These are phyloP conservation scores for Penicillium sp. DNA, from an alignment of 2,329 filamentous ascomycete species.

Conservation along the genomic window DNA sequence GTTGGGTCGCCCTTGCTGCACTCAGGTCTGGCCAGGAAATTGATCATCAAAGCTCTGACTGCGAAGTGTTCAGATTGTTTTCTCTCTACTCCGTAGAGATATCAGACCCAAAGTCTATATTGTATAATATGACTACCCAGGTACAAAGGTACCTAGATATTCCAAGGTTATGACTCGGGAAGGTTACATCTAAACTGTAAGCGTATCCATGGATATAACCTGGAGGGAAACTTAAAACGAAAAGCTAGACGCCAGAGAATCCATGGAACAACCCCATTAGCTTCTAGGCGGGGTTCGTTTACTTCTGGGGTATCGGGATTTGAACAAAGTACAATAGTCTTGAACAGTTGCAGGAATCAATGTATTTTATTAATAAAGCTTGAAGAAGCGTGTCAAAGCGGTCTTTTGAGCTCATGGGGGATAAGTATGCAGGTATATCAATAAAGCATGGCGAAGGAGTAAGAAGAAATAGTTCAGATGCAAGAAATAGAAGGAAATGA, in stretches of 20 bases:
- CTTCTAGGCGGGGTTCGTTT: neutral
- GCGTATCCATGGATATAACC: neutral
- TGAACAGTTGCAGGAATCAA: neutral
- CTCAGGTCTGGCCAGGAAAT: constrained; percentile 20
- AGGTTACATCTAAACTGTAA: too few species aligned
- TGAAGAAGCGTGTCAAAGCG: constrained; percentile 7
- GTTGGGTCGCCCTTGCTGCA: constrained; percentile 21
- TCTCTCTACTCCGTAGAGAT: neutral
- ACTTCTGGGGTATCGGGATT: neutral
- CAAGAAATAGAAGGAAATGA: neutral
- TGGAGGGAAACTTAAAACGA: neutral
- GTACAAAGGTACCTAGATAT: too few species aligned
- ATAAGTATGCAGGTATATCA: constrained; percentile 5
- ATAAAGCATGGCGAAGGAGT: neutral
- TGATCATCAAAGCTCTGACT: neutral
- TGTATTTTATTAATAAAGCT: neutral
- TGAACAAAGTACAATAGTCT: neutral
- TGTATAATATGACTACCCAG: too few species aligned
- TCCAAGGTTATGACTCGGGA: neutral
- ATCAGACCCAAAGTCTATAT: neutral
- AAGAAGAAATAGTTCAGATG: constrained; percentile 1
- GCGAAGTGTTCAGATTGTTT: neutral
- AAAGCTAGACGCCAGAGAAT: neutral
- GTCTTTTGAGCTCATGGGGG: constrained; percentile 4
- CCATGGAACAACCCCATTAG: neutral